Conservation (phyloP, 495 filamentous ascomycete genomes). For the Aspergillus avenaceus region DNA sequence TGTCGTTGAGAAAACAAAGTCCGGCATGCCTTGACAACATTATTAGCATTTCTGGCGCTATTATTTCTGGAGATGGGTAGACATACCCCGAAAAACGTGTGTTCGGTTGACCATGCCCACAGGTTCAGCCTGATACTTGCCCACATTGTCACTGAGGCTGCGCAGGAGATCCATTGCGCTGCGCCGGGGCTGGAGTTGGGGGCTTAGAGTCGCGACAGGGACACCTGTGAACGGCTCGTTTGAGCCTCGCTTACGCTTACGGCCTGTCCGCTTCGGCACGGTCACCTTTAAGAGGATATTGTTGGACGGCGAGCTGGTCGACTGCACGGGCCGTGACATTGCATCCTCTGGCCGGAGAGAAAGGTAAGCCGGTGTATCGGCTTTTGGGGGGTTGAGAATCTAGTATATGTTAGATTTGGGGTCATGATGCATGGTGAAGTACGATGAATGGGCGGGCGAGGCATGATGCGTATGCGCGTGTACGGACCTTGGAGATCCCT, state of each 20-base stretch:
- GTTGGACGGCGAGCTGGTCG: slow-evolving; percentile 63
- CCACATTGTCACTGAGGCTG: slow-evolving; percentile 66
- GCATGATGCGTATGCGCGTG: background rate
- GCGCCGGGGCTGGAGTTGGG: slow-evolving; percentile 14
- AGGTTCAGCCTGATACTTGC: slow-evolving; percentile 63
- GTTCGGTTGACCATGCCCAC: slow-evolving; percentile 72
- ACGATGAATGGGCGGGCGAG: no score
- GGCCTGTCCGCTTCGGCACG: slow-evolving; percentile 79
- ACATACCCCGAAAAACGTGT: slow-evolving; percentile 77
- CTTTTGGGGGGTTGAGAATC: slow-evolving; percentile 40
- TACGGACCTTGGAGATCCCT: slow-evolving; percentile 60
- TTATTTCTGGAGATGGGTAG: no score
- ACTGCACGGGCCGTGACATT: slow-evolving; percentile 67
- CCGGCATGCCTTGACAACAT: slow-evolving; percentile 46
- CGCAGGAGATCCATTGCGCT: slow-evolving; percentile 48
- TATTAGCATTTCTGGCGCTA: background rate
- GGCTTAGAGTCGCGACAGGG: slow-evolving; percentile 1
- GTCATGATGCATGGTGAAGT: background rate
- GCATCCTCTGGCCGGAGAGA: slow-evolving; percentile 75
- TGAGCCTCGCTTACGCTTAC: slow-evolving; percentile 74
- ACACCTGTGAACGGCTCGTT: slow-evolving; percentile 55
- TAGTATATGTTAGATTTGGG: slow-evolving; percentile 17
- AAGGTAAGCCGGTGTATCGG: slow-evolving; percentile 45
- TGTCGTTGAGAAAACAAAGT: slow-evolving; percentile 71
- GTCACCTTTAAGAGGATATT: slow-evolving; percentile 84